Evolutionary conservation across 305 asterid genomes (phyloP).

Genomic region (Fraxinus platypoda): DNA sequence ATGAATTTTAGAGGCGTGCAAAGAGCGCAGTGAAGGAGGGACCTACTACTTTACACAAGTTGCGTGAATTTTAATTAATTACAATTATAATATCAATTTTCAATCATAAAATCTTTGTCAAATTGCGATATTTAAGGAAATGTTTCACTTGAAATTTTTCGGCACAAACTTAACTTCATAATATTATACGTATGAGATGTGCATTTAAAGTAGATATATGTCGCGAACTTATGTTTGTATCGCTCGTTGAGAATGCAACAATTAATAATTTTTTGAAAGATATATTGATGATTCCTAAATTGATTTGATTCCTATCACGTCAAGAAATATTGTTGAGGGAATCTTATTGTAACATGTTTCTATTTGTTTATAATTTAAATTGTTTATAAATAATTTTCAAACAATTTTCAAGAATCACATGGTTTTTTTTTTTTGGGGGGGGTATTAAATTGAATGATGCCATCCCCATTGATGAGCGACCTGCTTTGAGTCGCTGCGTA

Average conservation of each 20-base stretch:
- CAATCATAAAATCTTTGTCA: too few species aligned
- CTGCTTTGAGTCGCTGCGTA: constrained; percentile 10
- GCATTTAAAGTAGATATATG: too few species aligned
- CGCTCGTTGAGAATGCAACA: neutral
- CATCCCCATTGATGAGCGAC: neutral
- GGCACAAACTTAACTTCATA: neutral
- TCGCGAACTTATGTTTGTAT: neutral
- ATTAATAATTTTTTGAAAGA: too few species aligned
- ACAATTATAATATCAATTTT: too few species aligned
- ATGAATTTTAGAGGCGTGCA: neutral
- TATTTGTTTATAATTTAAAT: too few species aligned
- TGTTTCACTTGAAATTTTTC: too few species aligned
- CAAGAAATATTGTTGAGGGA: neutral
- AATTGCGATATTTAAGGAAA: too few species aligned
- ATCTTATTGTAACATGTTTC: neutral
- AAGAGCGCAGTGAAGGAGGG: neutral
- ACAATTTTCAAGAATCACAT: neutral
- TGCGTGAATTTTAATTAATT: neutral
- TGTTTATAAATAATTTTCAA: too few species aligned
- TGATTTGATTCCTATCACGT: neutral
- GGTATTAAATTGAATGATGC: neutral
- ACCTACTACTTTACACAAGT: neutral
- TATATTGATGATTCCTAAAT: neutral
- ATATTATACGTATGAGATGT: neutral
- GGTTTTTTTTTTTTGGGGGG: too few species aligned